These are phyloP conservation scores for Lipomyces sp. DNA, from an alignment of 805 yeast species.

Conservation along the genomic window DNA sequence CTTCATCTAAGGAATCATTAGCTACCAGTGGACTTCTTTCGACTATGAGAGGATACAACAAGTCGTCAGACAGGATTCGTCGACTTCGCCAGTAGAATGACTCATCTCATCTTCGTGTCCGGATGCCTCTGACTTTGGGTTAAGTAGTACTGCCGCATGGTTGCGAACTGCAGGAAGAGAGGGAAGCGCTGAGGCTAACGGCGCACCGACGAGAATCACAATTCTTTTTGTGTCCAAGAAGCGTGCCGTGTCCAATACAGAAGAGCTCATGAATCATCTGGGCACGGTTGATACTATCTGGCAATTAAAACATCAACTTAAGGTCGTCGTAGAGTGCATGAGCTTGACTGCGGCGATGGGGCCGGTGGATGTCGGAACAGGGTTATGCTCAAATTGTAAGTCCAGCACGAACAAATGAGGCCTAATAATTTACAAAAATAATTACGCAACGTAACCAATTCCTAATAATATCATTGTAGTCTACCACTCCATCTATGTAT, in stretches of 20 bases:
- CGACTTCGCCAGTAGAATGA: neutral
- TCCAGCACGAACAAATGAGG: too few relatives aligned
- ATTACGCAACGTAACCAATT: too few relatives aligned
- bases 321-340: too few relatives aligned
- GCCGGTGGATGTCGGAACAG: too few relatives aligned
- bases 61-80: neutral
- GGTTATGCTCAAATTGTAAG: too few relatives aligned
- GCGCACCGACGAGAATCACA: constrained; percentile 21
- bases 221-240: constrained; percentile 1
- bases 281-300: constrained; percentile 3
- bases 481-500: too few relatives aligned
- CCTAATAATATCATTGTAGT: too few relatives aligned
- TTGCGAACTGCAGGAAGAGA: neutral
- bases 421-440: too few relatives aligned
- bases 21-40: neutral
- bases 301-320: neutral
- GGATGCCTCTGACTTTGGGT: neutral
- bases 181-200: constrained; percentile 1
- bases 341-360: too few relatives aligned
- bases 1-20: neutral
- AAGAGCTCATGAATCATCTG: constrained; percentile 10
- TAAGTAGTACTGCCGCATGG: neutral
- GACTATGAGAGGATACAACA: neutral
- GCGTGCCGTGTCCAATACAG: neutral
- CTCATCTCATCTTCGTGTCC: too few relatives aligned